phyloP scores from a whole-genome alignment of 1,139 yeast genomes.

The Wickerhamomyces sp. region DNA sequence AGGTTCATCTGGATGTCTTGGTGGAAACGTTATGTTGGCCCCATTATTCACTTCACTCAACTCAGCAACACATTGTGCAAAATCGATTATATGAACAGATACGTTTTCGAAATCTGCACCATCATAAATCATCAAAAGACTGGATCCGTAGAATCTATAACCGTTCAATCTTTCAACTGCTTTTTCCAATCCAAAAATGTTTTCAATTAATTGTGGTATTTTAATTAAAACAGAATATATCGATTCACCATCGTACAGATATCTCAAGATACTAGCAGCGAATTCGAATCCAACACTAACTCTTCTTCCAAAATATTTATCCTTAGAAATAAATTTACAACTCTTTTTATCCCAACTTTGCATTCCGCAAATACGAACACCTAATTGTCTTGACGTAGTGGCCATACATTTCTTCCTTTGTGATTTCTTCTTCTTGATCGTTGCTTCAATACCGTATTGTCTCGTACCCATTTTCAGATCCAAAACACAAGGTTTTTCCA shows the following conservation, averaged over 20 bases:
- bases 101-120: slow-evolving; percentile 38
- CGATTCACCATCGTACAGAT: slow-evolving; percentile 68
- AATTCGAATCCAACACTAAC: slow-evolving; percentile 74
- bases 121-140: slow-evolving; percentile 84
- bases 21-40: slow-evolving; percentile 51
- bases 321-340: slow-evolving; percentile 57
- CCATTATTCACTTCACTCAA: slow-evolving; percentile 34
- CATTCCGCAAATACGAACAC: slow-evolving; percentile 94
- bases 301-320: slow-evolving; percentile 87
- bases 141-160: slow-evolving; percentile 91
- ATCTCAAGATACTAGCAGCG: slow-evolving; percentile 65
- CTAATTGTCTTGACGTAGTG: slow-evolving; percentile 79
- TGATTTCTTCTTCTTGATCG: slow-evolving; percentile 61
- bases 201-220: slow-evolving; percentile 59
- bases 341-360: slow-evolving; percentile 65
- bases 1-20: slow-evolving; percentile 53
- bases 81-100: slow-evolving; percentile 78
- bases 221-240: slow-evolving; percentile 58
- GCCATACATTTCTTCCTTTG: slow-evolving; percentile 76
- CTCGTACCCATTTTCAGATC: slow-evolving; percentile 98
- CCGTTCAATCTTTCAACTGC: slow-evolving; percentile 58
- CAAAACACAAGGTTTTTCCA: slow-evolving; percentile 82
- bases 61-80: slow-evolving; percentile 89
- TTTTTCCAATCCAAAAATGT: slow-evolving; percentile 50
- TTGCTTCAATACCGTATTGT: slow-evolving; percentile 95